These are phyloP conservation scores for Excoecaria agallocha DNA, from an alignment of 345 rosid species.

Conservation along the genomic window DNA sequence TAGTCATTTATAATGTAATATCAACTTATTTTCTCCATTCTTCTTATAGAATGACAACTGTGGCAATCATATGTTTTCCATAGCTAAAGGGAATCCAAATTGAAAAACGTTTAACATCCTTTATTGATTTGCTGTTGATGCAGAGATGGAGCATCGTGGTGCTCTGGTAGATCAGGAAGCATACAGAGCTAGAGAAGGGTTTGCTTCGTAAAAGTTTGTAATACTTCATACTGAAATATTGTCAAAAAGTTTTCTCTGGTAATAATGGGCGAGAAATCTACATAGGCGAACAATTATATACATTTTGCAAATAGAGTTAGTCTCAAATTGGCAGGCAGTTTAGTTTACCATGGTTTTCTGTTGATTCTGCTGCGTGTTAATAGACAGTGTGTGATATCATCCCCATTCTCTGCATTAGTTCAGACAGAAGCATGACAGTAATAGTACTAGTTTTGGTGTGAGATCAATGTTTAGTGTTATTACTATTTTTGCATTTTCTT, in stretches of 20 bases:
- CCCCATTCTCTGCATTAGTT: conserved; percentile 10
- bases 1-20: neutral
- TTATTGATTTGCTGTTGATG: conserved; percentile 15
- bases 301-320: conserved; percentile 19
- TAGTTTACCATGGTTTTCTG: conserved; percentile 16
- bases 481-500: neutral
- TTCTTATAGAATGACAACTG: neutral
- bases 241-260: conserved; percentile 12
- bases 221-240: conserved; percentile 15
- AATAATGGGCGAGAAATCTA: conserved; percentile 23
- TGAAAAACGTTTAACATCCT: conserved; percentile 2
- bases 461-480: neutral
- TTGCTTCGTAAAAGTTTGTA: conserved; percentile 13
- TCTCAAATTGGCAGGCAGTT: conserved; percentile 15
- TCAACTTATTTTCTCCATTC: neutral
- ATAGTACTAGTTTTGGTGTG: conserved; percentile 7
- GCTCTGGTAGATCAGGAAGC: conserved; percentile 14
- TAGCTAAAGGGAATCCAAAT: neutral
- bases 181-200: conserved; percentile 10
- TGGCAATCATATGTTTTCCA: neutral
- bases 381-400: conserved; percentile 23
- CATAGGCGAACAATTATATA: conserved; percentile 16
- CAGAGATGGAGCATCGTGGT: conserved; percentile 24
- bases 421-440: conserved; percentile 13
- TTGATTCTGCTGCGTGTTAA: conserved; percentile 17